Evolutionary conservation across 2,329 filamentous ascomycete genomes (phyloP).

Genomic region (Claviceps sorghi): DNA sequence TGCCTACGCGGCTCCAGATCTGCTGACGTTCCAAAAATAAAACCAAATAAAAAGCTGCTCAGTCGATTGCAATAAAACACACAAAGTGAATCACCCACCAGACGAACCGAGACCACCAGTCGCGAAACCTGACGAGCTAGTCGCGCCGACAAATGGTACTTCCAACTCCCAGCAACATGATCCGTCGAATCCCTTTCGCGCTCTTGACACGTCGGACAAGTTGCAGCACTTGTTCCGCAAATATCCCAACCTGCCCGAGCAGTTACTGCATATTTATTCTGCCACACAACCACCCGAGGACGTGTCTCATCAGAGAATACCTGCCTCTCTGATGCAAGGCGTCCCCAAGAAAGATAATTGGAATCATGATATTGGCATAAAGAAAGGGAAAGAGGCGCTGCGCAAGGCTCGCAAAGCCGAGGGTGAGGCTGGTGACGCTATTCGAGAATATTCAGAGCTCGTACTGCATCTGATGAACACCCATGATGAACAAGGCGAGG

Average conservation of each 20-base stretch:
- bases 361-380: slow-evolving; percentile 43
- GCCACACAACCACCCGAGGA: slow-evolving; percentile 33
- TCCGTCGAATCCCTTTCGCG: slow-evolving; percentile 31
- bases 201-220: slow-evolving; percentile 35
- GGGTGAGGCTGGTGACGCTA: slow-evolving; percentile 41
- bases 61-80: slow-evolving; percentile 38
- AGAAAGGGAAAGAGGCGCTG: slow-evolving; percentile 39
- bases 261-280: slow-evolving; percentile 33
- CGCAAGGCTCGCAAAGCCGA: slow-evolving; percentile 33
- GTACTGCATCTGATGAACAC: slow-evolving; percentile 33
- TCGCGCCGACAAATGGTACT: background rate
- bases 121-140: slow-evolving; percentile 7
- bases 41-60: slow-evolving; percentile 33
- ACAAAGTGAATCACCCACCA: slow-evolving; percentile 34
- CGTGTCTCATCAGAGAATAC: slow-evolving; percentile 13
- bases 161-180: slow-evolving; percentile 7
- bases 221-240: slow-evolving; percentile 35
- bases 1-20: background rate
- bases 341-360: slow-evolving; percentile 29
- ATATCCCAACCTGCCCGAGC: slow-evolving; percentile 34
- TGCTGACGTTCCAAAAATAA: background rate
- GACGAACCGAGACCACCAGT: slow-evolving; percentile 17
- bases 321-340: slow-evolving; percentile 20
- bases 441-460: slow-evolving; percentile 46
- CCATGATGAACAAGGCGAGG: slow-evolving; percentile 16